Evolutionary conservation across 176 grass and related monocot genomes (phyloP).

Genomic region (Carex cristatella): DNA sequence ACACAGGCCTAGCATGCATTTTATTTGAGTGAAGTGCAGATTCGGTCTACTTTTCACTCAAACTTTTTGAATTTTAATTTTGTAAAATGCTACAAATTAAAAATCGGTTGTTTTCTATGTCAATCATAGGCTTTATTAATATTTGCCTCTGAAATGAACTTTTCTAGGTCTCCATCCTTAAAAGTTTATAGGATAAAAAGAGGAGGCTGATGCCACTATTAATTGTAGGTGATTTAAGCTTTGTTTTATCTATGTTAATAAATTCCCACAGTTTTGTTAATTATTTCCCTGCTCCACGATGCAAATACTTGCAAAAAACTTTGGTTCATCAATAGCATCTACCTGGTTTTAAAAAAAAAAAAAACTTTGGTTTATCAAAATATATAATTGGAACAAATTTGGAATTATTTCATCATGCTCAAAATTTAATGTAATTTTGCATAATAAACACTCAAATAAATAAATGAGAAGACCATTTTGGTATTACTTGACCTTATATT

Average conservation of each 20-base stretch:
- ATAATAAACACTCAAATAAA: background rate
- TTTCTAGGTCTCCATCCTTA: background rate
- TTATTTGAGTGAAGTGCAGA: too few species aligned
- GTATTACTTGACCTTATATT: background rate
- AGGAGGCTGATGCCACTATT: background rate
- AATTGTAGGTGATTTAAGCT: background rate
- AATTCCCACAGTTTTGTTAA: background rate
- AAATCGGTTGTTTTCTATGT: background rate
- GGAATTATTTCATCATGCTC: background rate
- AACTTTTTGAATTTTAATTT: too few species aligned
- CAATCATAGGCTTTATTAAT: background rate
- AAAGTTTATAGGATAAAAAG: constrained; percentile 8
- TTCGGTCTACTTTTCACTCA: too few species aligned
- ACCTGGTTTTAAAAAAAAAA: too few species aligned
- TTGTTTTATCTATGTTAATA: background rate
- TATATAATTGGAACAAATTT: too few species aligned
- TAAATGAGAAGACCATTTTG: background rate
- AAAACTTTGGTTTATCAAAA: too few species aligned
- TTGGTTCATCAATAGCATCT: too few species aligned
- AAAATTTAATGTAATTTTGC: background rate
- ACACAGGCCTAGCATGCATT: too few species aligned
- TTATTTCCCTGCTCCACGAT: background rate
- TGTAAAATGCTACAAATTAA: too few species aligned
- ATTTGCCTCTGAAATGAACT: background rate
- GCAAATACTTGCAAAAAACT: background rate